Evolutionary conservation across 148 eudicot species (phyloP).

Genomic region (Rhododendron vialii): DNA sequence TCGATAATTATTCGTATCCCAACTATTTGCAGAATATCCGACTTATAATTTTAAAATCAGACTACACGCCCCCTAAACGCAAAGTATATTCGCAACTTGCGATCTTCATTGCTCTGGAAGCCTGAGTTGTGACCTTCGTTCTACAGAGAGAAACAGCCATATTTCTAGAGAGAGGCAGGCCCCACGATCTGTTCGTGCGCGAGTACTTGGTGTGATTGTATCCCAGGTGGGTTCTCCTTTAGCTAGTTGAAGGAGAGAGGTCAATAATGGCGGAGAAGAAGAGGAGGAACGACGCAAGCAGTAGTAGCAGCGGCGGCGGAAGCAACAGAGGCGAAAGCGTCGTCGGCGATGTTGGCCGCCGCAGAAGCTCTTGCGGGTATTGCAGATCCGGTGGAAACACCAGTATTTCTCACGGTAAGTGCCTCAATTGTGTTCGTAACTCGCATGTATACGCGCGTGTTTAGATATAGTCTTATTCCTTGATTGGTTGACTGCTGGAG

Average conservation of each 20-base stretch:
- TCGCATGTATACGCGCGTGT: no score
- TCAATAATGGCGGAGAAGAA: slow-evolving; percentile 24
- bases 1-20: no score
- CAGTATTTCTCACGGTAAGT: slow-evolving; percentile 75
- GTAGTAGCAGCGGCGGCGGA: slow-evolving; percentile 25
- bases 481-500: neutral
- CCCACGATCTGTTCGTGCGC: neutral
- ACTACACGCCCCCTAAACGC: neutral
- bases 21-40: no score
- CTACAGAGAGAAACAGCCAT: neutral
- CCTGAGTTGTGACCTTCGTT: neutral
- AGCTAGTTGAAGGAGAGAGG: slow-evolving; percentile 2
- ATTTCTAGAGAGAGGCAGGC: neutral
- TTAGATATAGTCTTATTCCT: neutral
- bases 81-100: neutral
- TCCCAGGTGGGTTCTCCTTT: neutral
- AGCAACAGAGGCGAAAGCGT: slow-evolving; percentile 42
- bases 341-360: slow-evolving; percentile 63
- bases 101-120: neutral
- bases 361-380: slow-evolving; percentile 73
- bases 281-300: slow-evolving; percentile 55
- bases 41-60: neutral
- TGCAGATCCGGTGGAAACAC: slow-evolving; percentile 66
- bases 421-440: neutral
- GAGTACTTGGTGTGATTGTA: neutral